These are phyloP conservation scores for Guyanaporus albipodus DNA, from an alignment of 768 basidiomycete genomes.

Conservation along the genomic window DNA sequence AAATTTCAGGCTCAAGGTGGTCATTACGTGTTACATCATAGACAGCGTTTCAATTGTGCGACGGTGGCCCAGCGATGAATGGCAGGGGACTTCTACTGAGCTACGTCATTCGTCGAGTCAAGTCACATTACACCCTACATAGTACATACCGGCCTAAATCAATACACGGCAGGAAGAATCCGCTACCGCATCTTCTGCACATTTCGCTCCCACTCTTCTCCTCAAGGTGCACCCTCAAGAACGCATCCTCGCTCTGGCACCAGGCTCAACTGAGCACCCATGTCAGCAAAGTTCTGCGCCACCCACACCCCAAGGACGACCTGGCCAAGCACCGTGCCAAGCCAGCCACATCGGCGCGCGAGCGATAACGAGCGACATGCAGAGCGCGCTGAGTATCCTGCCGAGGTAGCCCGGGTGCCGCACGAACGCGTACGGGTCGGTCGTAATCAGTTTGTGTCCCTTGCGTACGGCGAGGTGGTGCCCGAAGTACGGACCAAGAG, in stretches of 20 bases:
- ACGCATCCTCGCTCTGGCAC: conserved; percentile 24
- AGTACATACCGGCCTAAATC: too few relatives aligned
- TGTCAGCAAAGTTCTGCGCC: conserved; percentile 20
- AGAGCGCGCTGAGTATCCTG: conserved; percentile 19
- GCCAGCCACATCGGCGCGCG: conserved; percentile 24
- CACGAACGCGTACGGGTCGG: conserved; percentile 23
- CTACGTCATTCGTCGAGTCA: too few relatives aligned
- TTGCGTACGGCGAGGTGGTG: conserved; percentile 15
- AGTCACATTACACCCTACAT: too few relatives aligned
- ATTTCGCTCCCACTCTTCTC: conserved; percentile 25
- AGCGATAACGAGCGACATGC: conserved; percentile 31
- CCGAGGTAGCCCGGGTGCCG: conserved; percentile 30
- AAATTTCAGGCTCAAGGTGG: too few relatives aligned
- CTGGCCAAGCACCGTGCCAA: conserved; percentile 16
- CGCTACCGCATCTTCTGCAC: conserved; percentile 22
- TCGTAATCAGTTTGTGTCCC: conserved; percentile 23
- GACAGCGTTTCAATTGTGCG: too few relatives aligned
- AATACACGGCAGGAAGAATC: conserved; percentile 26
- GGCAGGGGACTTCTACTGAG: too few relatives aligned
- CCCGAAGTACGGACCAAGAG: conserved; percentile 21
- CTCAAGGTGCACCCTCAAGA: conserved; percentile 20
- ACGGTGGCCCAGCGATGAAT: too few relatives aligned
- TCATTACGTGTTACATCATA: too few relatives aligned
- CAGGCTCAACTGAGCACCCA: conserved; percentile 30
- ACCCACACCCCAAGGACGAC: conserved; percentile 27